Conservation (phyloP, 202 grass and related monocot genomes). For the Brachypodium distachyon region DNA sequence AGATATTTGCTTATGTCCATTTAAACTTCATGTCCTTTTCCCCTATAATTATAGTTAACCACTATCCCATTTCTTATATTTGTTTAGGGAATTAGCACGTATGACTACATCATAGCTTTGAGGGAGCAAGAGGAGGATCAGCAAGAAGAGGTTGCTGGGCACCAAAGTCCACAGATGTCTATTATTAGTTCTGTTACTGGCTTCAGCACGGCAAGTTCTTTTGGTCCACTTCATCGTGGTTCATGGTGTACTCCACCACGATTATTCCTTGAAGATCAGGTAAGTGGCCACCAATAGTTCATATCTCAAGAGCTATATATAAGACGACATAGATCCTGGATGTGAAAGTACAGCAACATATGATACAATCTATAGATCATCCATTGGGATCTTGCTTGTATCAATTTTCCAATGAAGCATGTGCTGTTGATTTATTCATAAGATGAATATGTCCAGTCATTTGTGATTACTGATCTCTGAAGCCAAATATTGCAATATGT, state of each 20-base stretch:
- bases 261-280: slow-evolving; percentile 97
- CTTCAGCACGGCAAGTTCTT: slow-evolving; percentile 94
- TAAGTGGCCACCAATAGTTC: slow-evolving; percentile 16
- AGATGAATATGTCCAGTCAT: neutral
- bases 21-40: neutral
- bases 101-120: slow-evolving; percentile 97
- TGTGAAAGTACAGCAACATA: neutral
- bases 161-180: slow-evolving; percentile 97
- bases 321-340: neutral
- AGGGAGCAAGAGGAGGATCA: slow-evolving; percentile 92
- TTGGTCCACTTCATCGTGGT: slow-evolving; percentile 74
- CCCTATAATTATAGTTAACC: neutral
- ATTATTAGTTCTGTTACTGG: slow-evolving; percentile 92
- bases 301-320: slow-evolving; percentile 1
- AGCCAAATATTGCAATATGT: neutral
- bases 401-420: neutral
- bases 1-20: neutral
- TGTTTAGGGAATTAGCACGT: slow-evolving; percentile 83
- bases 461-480: neutral
- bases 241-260: slow-evolving; percentile 96
- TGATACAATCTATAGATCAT: neutral
- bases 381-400: neutral
- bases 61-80: neutral
- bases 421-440: neutral
- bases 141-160: slow-evolving; percentile 59